phyloP scores from a whole-genome alignment of 441 rosid genomes.

The Metrosideros polymorpha region DNA sequence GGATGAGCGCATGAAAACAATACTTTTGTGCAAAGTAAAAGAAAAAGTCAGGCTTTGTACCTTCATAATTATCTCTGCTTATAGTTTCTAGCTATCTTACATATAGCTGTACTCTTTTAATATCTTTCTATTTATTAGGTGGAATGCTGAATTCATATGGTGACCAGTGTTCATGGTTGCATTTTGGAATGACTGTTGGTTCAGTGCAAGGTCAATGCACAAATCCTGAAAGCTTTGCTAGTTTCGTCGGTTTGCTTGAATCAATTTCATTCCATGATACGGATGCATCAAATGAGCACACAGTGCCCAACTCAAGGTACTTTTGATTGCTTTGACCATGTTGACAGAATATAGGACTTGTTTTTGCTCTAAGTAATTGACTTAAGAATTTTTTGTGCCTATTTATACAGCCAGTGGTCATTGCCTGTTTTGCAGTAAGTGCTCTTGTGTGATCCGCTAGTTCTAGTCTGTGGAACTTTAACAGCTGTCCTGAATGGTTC shows the following conservation, averaged over 20 bases:
- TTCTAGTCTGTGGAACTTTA: background rate
- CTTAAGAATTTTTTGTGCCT: background rate
- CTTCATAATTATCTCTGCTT: background rate
- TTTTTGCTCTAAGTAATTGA: background rate
- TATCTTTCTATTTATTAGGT: constrained; percentile 17
- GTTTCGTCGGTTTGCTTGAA: constrained; percentile 79
- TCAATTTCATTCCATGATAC: constrained; percentile 72
- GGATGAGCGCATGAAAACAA: background rate
- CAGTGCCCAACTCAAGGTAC: constrained; percentile 61
- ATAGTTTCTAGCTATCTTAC: background rate
- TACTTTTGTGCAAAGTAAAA: background rate
- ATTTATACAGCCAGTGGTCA: constrained; percentile 5
- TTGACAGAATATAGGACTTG: constrained; percentile 39
- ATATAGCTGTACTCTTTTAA: background rate
- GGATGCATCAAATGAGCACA: constrained; percentile 46
- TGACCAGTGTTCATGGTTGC: constrained; percentile 48
- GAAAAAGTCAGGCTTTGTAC: background rate
- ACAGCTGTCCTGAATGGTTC: background rate
- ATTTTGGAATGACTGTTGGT: constrained; percentile 39
- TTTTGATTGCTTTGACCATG: constrained; percentile 1
- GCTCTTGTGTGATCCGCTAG: background rate
- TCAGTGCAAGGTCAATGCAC: constrained; percentile 63
- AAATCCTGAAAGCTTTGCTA: constrained; percentile 67
- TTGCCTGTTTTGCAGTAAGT: background rate
- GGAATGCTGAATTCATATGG: constrained; percentile 35